Evolutionary conservation across 768 basidiomycete species (phyloP), one percentile per base, ranked within the genome.

Genomic region (Boletus pseudopeckii): DNA sequence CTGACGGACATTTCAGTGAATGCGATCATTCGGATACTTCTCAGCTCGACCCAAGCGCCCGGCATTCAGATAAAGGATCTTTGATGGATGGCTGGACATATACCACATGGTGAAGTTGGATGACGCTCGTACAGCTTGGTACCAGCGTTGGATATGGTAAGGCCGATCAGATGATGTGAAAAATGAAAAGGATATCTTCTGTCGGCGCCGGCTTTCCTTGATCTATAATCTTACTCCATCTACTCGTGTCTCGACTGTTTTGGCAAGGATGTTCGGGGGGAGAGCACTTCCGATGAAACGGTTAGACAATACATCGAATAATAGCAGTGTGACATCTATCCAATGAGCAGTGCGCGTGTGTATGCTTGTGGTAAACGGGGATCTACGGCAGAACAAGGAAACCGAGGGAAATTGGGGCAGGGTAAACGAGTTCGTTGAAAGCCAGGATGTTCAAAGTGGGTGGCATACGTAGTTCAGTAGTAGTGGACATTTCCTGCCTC

Each of bases 11-110:
- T 24, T 45, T 11, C 32, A 90, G 89, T 84, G 48, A 91, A 86
- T 36, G 76, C 84, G 9, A 90, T 97, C 64, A 78, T 75, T n/a
- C 85, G 84, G 59, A 88, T 94, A 22, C 77, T 91, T 63, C 80
- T 97, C 38, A 95, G 91, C 69, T 89, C 92, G 24, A 81, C 81
- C 28, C 86, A 87, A 61, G 92, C 92, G 17, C 94, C 93, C n/a
- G 88, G 90, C 15, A 94, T 97, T 69, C 87, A 82, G 63, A 80
- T 97, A 70, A 81, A 83, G 51, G 93, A 94, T 75, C 76, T 81
- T 56, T 90, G 80, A 71, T 55, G 48, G 28, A 30, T 34, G 11
- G 18, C 26, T 20, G 18, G 43, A 24, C 24, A 26, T 18, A 18
- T 45, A 22, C n/a, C 39, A 32, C 42, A 26, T 22, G 48, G 34